Evolutionary conservation across 176 grass and related monocot species (phyloP).

Genomic region (Coix lacrymajobi): DNA sequence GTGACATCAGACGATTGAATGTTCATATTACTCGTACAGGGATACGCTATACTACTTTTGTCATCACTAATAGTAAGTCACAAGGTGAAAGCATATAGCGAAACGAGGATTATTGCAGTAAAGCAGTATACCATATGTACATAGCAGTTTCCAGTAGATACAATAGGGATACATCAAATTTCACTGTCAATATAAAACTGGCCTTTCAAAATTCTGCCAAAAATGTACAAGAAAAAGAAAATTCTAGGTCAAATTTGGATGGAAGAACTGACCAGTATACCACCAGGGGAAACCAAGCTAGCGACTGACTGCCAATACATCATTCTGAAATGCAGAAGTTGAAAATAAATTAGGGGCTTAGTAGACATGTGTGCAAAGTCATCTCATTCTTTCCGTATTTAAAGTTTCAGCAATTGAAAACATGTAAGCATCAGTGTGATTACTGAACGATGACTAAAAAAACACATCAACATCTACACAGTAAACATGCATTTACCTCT

Average conservation of each 20-base stretch:
- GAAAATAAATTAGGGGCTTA: slow-evolving; percentile 15
- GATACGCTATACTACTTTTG: background rate
- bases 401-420: background rate
- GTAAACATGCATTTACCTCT: slow-evolving; percentile 46
- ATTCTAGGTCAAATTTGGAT: background rate
- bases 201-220: background rate
- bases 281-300: slow-evolving; percentile 69
- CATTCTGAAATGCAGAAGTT: slow-evolving; percentile 55
- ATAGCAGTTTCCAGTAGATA: background rate
- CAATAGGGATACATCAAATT: background rate
- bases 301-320: slow-evolving; percentile 93
- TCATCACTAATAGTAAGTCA: background rate
- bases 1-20: background rate
- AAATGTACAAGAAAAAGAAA: background rate
- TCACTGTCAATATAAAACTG: background rate
- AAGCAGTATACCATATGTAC: background rate
- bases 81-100: background rate
- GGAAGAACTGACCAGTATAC: slow-evolving; percentile 69
- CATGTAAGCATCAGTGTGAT: background rate
- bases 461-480: background rate
- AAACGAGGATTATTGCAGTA: background rate
- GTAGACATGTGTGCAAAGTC: background rate
- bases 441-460: background rate
- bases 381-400: background rate
- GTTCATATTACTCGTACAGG: background rate